phyloP scores from a whole-genome alignment of 176 grass and related monocot genomes.

The Zoysia pacifica region DNA sequence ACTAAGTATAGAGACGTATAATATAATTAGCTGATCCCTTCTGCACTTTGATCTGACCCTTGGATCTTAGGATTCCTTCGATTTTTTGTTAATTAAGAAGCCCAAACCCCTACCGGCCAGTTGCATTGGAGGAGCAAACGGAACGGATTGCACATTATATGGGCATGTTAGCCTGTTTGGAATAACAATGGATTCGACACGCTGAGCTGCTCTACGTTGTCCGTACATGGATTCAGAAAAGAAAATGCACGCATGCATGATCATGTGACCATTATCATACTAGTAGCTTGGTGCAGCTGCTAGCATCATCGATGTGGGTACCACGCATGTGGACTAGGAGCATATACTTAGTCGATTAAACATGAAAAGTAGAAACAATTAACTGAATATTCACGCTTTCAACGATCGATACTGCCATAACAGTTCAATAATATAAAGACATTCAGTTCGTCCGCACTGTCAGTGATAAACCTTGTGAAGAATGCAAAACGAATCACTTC shows the following conservation, averaged over 20 bases:
- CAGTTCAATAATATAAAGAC: too few species aligned
- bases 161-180: not conserved
- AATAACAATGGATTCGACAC: not conserved
- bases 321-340: not conserved
- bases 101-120: not conserved
- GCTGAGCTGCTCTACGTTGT: not conserved
- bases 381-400: not conserved
- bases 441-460: too few species aligned
- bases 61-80: not conserved
- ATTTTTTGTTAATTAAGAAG: not conserved
- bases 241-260: not conserved
- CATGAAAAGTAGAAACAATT: not conserved
- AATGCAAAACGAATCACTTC: too few species aligned
- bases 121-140: not conserved
- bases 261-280: not conserved
- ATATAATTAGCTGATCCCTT: not conserved
- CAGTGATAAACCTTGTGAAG: too few species aligned
- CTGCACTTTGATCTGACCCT: not conserved
- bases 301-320: not conserved
- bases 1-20: not conserved
- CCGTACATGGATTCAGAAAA: not conserved
- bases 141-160: not conserved
- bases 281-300: not conserved
- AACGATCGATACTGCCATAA: not conserved
- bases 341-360: not conserved